Base-by-base conservation (phyloP, 2,329 filamentous ascomycete genomes). In the Phoma sp. region DNA sequence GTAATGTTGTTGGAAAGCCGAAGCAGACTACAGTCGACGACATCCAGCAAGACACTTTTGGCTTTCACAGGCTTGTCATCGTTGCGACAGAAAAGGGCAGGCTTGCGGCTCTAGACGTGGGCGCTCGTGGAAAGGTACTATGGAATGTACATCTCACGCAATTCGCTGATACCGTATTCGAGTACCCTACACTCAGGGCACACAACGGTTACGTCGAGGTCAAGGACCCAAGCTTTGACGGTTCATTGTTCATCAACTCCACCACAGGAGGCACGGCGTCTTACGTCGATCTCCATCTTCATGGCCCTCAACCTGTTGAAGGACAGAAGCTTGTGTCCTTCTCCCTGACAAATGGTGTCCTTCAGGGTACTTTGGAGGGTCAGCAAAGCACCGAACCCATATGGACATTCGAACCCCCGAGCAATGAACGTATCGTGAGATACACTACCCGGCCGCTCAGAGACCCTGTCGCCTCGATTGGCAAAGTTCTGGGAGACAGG, bases 391-490 rank as follows among this genome's bases (percentile, higher is more conserved):
- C 67, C 13, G 64, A 71, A 42, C 55, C 71, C 47, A 53, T 72
- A 67, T 99, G 95, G 95, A 85, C 83, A 27, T 92, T 98, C 66
- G 75, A 83, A 23, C 84, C 90, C 7, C 80, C 85, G 0, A 68
- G 79, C 1, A 86, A 85, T 9, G 85, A 96, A 71, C 85, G 80
- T 54, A 86, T 98, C 48, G 79, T 88, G 6, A 79, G 83, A 39
- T 81, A 95, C 35, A 87, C 87, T 2, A 82, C 87, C 14, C 84
- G 88, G 42, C 87, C 91, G 8, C 70, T 83, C 2, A 89, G 93
- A 60, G 93, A 99, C 65, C 91, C 91, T 0, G 87, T 98, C 42
- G 93, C 95, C 3, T 98, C 95, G 0, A 96, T 99, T 64, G 95
- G 95, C 8, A 91, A 91, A 55, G 95, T 98, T 1, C 84, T 99